A percentile compares a stretch with the other conserved stretches of the same genome.
These are phyloP conservation scores for Nicotiana sylvestris DNA, from an alignment of 257 asterid species.

Conservation along the genomic window DNA sequence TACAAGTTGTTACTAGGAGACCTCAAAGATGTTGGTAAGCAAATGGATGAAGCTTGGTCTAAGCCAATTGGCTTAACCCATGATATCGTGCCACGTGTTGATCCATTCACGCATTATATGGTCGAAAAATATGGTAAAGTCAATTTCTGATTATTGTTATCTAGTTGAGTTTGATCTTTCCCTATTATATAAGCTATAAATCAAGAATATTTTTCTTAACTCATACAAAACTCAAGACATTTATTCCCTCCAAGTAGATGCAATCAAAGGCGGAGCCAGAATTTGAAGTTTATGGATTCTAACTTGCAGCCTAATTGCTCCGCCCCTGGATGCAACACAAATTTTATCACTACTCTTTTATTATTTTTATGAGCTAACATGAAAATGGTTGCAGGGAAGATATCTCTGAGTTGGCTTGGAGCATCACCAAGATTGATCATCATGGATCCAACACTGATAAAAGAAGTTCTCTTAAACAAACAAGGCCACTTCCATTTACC, in stretches of 20 bases:
- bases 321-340: background rate
- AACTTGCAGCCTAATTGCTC: no score
- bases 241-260: background rate
- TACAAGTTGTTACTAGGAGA: slow-evolving; percentile 45
- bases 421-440: slow-evolving; percentile 38
- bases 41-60: slow-evolving; percentile 40
- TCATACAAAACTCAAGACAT: background rate
- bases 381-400: slow-evolving; percentile 31
- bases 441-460: slow-evolving; percentile 42
- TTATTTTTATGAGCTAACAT: background rate
- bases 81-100: slow-evolving; percentile 36
- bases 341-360: background rate
- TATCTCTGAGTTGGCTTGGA: slow-evolving; percentile 43
- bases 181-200: no score
- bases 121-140: slow-evolving; percentile 39
- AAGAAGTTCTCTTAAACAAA: slow-evolving; percentile 42
- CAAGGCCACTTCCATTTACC: slow-evolving; percentile 39
- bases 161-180: background rate
- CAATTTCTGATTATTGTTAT: background rate
- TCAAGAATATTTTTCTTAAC: background rate
- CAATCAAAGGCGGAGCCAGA: background rate
- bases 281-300: no score
- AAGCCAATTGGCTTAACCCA: slow-evolving; percentile 48
- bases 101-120: slow-evolving; percentile 39
- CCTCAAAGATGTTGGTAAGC: slow-evolving; percentile 32